Percentiles rank a stretch among this genome's conserved stretches.
Evolutionary conservation across 768 basidiomycete genomes (phyloP).

Genomic region (Macrolepiota albuminosa): DNA sequence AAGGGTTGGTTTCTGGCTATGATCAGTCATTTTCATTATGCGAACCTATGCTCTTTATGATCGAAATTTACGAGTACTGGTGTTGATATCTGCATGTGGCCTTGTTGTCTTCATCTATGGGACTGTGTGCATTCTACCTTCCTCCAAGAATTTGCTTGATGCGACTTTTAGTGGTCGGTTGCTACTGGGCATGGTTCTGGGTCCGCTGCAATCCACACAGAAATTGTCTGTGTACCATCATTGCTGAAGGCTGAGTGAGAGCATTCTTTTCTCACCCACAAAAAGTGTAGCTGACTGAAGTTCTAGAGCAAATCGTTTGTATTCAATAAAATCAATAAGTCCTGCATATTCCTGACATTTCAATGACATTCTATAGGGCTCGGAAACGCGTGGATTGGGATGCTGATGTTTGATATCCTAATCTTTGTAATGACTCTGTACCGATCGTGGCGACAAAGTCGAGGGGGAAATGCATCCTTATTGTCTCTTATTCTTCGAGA

Average conservation of each 20-base stretch:
- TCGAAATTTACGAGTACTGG: conserved; percentile 24
- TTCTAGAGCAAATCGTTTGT: conserved; percentile 17
- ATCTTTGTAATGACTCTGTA: conserved; percentile 37
- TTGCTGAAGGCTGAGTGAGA: conserved; percentile 17
- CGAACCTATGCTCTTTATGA: conserved; percentile 39
- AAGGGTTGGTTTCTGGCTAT: not conserved
- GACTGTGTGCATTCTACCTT: not conserved
- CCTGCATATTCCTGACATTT: not conserved
- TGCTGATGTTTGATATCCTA: conserved; percentile 35
- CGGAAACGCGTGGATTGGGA: conserved; percentile 34
- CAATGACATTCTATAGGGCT: conserved; percentile 19
- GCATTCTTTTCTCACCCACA: not conserved
- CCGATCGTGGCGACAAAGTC: conserved; percentile 25
- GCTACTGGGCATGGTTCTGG: conserved; percentile 1
- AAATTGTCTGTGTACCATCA: conserved; percentile 22
- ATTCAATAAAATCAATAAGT: not conserved
- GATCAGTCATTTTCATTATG: conserved; percentile 34
- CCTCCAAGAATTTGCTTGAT: not conserved
- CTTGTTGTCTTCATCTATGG: conserved; percentile 26
- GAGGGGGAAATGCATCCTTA: conserved; percentile 19
- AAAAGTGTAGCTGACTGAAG: not conserved
- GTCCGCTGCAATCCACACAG: not conserved
- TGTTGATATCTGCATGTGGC: conserved; percentile 21
- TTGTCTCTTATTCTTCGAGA: conserved; percentile 35
- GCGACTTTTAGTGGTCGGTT: conserved; percentile 20